A percentile compares a stretch with the other conserved stretches of the same genome.
These are phyloP conservation scores for Tetratostichococcus sp. DNA, from an alignment of 139 green algal genomes.

Conservation along the genomic window DNA sequence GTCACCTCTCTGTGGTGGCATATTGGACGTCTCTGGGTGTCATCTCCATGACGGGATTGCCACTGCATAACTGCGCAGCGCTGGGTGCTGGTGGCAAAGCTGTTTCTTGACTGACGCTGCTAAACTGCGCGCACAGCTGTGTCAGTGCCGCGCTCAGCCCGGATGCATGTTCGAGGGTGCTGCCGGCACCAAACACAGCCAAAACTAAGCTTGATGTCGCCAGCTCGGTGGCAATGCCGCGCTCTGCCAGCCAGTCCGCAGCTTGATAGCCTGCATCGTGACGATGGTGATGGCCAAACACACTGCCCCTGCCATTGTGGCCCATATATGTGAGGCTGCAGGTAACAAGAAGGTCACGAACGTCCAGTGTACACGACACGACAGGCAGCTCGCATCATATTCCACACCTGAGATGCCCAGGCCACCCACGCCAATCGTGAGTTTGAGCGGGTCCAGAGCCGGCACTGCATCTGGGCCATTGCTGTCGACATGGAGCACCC, in stretches of 20 bases:
- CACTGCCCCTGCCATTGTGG: no score
- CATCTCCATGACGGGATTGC: background rate
- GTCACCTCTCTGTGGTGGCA: conserved; percentile 22
- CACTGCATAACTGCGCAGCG: no score
- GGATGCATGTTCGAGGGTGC: conserved; percentile 26
- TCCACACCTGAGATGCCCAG: conserved; percentile 27
- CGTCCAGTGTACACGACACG: no score
- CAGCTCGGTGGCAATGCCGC: conserved; percentile 76
- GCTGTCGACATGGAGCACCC: background rate
- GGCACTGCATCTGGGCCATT: background rate
- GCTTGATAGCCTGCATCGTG: conserved; percentile 47
- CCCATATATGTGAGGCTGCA: no score
- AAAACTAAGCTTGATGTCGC: conserved; percentile 62
- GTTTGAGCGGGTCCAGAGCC: conserved; percentile 63
- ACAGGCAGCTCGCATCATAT: background rate
- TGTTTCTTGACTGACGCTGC: background rate
- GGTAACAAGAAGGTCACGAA: no score
- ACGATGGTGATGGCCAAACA: no score
- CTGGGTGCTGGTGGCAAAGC: conserved; percentile 8
- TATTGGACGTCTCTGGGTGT: conserved; percentile 59
- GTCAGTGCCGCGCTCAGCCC: conserved; percentile 38
- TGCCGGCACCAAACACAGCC: conserved; percentile 66
- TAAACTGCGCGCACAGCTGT: conserved; percentile 6
- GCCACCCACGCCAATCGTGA: conserved; percentile 57
- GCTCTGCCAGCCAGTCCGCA: conserved; percentile 44